These are phyloP conservation scores for Lipomyces yamadae DNA, from an alignment of 805 yeast genomes.

Conservation along the genomic window DNA sequence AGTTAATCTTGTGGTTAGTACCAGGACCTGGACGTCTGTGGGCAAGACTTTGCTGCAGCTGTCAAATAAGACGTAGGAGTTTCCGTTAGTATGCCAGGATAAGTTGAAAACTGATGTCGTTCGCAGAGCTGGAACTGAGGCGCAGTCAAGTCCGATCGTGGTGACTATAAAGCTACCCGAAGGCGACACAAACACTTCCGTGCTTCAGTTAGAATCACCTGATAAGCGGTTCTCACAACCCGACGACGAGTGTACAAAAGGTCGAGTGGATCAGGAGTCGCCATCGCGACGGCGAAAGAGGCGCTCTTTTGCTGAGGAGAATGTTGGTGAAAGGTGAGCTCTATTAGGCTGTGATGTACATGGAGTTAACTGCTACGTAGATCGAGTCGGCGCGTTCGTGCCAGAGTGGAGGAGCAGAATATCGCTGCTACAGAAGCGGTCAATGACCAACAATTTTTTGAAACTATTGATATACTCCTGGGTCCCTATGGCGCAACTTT, in stretches of 20 bases:
- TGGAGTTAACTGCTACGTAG: conserved; percentile 10
- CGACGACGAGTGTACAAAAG: conserved; percentile 1
- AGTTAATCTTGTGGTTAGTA: conserved; percentile 7
- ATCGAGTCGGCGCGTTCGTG: conserved; percentile 41
- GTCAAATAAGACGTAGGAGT: conserved; percentile 14
- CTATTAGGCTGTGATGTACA: not conserved
- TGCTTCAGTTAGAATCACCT: not conserved
- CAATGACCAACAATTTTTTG: conserved; percentile 24
- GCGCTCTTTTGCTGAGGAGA: conserved; percentile 25
- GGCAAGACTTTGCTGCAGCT: conserved; percentile 20
- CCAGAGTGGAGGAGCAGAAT: conserved; percentile 39
- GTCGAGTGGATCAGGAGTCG: conserved; percentile 2
- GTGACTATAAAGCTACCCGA: conserved; percentile 17
- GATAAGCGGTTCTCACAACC: not conserved
- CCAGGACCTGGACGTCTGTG: conserved; percentile 25
- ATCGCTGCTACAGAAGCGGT: conserved; percentile 31
- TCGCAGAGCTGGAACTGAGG: not conserved
- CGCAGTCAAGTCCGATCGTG: conserved; percentile 9
- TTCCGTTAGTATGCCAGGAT: not conserved
- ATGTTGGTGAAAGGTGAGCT: conserved; percentile 16
- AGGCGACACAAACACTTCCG: not conserved
- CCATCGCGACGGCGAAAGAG: conserved; percentile 21
- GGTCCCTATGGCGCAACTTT: conserved; percentile 16
- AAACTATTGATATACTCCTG: conserved; percentile 20
- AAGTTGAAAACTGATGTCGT: not conserved